Conservation (phyloP, 108 stramenopile genomes). For the Aureococcus anophagefferens region DNA sequence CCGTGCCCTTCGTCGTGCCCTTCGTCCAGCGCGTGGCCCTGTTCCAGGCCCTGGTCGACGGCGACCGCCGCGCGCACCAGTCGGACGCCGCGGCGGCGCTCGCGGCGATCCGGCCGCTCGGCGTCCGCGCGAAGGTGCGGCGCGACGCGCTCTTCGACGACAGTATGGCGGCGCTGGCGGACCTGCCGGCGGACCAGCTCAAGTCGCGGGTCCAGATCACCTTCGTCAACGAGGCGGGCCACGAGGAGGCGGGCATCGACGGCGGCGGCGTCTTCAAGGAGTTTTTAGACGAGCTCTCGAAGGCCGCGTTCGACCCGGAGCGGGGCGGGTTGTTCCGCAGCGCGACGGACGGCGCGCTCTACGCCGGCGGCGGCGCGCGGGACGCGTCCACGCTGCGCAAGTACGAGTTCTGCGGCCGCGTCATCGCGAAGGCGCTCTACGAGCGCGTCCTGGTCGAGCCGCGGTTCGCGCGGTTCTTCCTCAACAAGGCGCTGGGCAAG, state of each 20-base stretch:
- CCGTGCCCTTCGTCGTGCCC: conserved; percentile 67
- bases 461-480: conserved; percentile 27
- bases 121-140: conserved; percentile 56
- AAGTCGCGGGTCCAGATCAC: conserved; percentile 80
- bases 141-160: conserved; percentile 62
- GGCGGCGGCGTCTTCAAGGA: conserved; percentile 99
- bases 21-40: conserved; percentile 67
- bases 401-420: conserved; percentile 82
- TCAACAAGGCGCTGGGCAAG: conserved; percentile 62
- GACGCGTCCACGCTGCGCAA: conserved; percentile 26
- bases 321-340: conserved; percentile 3
- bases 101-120: conserved; percentile 23
- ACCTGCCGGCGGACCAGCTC: conserved; percentile 42
- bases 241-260: conserved; percentile 95
- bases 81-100: conserved; percentile 21
- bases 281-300: conserved; percentile 45
- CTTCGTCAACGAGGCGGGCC: conserved; percentile 80
- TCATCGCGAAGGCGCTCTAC: conserved; percentile 92
- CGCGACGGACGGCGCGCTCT: neutral
- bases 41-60: conserved; percentile 56
- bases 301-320: conserved; percentile 27
- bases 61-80: conserved; percentile 49
- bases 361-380: neutral
- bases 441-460: conserved; percentile 46
- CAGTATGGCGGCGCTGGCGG: conserved; percentile 58